Percentiles rank a stretch among this genome's conserved stretches.
Evolutionary conservation across 2,329 filamentous ascomycete genomes (phyloP).

Genomic region (Calonectria leucothoes): DNA sequence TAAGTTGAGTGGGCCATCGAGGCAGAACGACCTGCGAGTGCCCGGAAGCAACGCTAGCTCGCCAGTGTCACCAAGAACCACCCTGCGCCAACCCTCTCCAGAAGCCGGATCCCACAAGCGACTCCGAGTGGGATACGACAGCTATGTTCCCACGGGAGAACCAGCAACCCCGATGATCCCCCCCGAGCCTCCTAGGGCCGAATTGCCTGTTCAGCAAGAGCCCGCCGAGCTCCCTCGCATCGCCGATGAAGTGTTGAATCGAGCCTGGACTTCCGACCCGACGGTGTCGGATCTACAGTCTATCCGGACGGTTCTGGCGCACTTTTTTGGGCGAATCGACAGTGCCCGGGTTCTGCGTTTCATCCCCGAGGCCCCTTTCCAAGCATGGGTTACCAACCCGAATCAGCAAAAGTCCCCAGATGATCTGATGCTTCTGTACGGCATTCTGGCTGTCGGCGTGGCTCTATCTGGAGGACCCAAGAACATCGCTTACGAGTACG

Average conservation of each 20-base stretch:
- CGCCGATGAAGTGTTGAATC: slow-evolving; percentile 60
- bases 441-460: slow-evolving; percentile 53
- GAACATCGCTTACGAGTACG: slow-evolving; percentile 53
- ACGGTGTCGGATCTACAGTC: slow-evolving; percentile 57
- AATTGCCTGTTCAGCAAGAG: slow-evolving; percentile 50
- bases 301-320: slow-evolving; percentile 51
- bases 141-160: slow-evolving; percentile 53
- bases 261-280: slow-evolving; percentile 63
- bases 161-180: slow-evolving; percentile 43
- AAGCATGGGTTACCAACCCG: slow-evolving; percentile 49
- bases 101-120: slow-evolving; percentile 59
- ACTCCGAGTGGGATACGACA: slow-evolving; percentile 59
- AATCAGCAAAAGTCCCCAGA: slow-evolving; percentile 53
- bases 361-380: slow-evolving; percentile 54
- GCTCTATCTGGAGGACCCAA: slow-evolving; percentile 52
- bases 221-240: slow-evolving; percentile 58
- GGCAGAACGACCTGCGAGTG: slow-evolving; percentile 50
- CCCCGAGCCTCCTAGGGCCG: slow-evolving; percentile 52
- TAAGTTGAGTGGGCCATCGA: slow-evolving; percentile 47
- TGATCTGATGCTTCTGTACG: slow-evolving; percentile 61
- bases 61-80: slow-evolving; percentile 60
- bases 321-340: slow-evolving; percentile 57
- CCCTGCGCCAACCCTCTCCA: slow-evolving; percentile 47
- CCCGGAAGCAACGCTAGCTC: slow-evolving; percentile 59
- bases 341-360: slow-evolving; percentile 55